phyloP scores from a whole-genome alignment of 164 flowering plant species.

The Stephania cephalantha region DNA sequence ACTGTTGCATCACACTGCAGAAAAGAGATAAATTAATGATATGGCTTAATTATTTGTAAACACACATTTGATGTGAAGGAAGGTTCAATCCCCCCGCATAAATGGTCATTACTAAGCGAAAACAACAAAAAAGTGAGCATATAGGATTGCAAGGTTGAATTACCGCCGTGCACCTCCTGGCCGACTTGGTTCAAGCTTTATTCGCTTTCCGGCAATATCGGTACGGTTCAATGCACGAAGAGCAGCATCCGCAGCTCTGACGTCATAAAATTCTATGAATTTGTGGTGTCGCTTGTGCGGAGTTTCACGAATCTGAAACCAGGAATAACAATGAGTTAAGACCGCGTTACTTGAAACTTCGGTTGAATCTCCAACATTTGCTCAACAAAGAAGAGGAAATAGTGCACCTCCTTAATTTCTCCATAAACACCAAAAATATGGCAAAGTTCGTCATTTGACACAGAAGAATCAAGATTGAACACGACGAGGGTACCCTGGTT shows the following conservation, averaged over 20 bases:
- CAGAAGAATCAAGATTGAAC: constrained; percentile 67
- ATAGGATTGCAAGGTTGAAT: not conserved
- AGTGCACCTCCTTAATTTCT: constrained; percentile 67
- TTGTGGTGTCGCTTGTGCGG: constrained; percentile 48
- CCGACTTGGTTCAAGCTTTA: constrained; percentile 41
- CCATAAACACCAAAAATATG: constrained; percentile 75
- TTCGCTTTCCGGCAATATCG: constrained; percentile 56
- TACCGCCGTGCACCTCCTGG: constrained; percentile 43
- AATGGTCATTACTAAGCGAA: not conserved
- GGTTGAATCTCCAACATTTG: not conserved
- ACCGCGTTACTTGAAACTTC: not conserved
- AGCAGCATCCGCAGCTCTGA: constrained; percentile 72
- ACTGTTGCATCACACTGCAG: constrained; percentile 42
- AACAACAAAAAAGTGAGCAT: not conserved
- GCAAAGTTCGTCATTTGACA: constrained; percentile 69
- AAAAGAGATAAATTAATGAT: constrained; percentile 1
- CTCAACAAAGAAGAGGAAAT: not conserved
- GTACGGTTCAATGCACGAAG: constrained; percentile 58
- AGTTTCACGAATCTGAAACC: constrained; percentile 59
- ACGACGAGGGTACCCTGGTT: constrained; percentile 64
- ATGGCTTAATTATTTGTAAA: no score
- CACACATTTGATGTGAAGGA: no score
- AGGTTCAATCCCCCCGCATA: not conserved
- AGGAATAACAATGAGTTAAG: constrained; percentile 5
- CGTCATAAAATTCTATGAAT: constrained; percentile 51